phyloP scores from a whole-genome alignment of 1,284 basidiomycete species.

The Hortiboletus rubellus region DNA sequence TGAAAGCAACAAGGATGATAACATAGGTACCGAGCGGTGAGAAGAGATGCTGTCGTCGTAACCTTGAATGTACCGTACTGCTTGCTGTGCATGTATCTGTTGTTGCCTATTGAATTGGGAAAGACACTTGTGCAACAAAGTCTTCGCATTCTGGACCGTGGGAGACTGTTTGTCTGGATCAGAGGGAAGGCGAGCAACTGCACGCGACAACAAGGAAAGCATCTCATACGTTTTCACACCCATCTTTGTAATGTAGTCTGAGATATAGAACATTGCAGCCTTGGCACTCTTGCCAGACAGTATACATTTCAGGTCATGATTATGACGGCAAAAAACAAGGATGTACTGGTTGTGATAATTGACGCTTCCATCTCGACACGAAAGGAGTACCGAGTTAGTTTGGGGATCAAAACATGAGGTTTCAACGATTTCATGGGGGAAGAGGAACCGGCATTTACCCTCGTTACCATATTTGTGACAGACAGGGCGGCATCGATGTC shows the following conservation, averaged over 20 bases:
- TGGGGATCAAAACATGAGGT: constrained; percentile 8
- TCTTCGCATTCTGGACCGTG: no score
- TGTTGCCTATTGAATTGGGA: constrained; percentile 12
- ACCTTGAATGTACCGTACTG: constrained; percentile 8
- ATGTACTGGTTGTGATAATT: constrained; percentile 14
- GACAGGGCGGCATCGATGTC: constrained; percentile 3
- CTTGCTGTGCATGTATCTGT: constrained; percentile 18
- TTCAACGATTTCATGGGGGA: constrained; percentile 13
- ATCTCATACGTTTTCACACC: constrained; percentile 12
- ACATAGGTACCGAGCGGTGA: constrained; percentile 5
- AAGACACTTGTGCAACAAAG: constrained; percentile 13
- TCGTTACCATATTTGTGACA: constrained; percentile 5
- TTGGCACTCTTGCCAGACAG: constrained; percentile 13
- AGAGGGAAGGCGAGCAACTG: neutral
- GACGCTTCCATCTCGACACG: constrained; percentile 5
- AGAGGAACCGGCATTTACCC: neutral
- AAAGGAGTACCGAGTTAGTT: constrained; percentile 1
- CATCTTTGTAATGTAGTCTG: constrained; percentile 19
- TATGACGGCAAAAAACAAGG: constrained; percentile 16
- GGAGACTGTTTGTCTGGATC: no score
- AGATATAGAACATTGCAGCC: constrained; percentile 21
- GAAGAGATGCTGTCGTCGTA: constrained; percentile 9
- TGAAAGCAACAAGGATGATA: neutral
- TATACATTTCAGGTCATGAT: constrained; percentile 20
- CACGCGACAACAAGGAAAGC: constrained; percentile 5